Evolutionary conservation across 805 yeast species (phyloP).

Genomic region (Lachancea fermentati): DNA sequence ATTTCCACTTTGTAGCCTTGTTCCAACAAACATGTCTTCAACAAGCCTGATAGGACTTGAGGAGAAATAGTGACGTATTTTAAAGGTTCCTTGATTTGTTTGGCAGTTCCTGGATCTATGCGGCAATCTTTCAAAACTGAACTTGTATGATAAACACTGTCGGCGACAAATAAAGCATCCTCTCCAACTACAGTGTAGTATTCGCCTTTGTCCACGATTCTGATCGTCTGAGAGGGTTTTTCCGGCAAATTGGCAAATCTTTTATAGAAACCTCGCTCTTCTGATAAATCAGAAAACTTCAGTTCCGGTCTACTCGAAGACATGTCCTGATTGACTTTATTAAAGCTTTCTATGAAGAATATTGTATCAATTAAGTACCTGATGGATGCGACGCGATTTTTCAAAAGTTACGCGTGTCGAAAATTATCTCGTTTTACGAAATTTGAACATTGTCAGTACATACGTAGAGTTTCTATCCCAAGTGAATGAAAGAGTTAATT

Average conservation of each 20-base stretch:
- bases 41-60: slow-evolving; percentile 60
- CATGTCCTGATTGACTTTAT: slow-evolving; percentile 13
- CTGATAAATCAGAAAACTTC: slow-evolving; percentile 49
- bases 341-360: no score
- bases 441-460: background rate
- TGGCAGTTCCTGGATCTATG: slow-evolving; percentile 31
- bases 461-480: no score
- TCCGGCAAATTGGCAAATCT: slow-evolving; percentile 45
- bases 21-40: slow-evolving; percentile 63
- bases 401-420: background rate
- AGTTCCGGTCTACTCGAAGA: slow-evolving; percentile 47
- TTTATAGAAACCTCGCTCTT: slow-evolving; percentile 43
- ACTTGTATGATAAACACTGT: slow-evolving; percentile 73
- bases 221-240: slow-evolving; percentile 46
- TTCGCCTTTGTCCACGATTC: slow-evolving; percentile 78
- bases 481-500: background rate
- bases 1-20: slow-evolving; percentile 75
- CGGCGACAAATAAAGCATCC: slow-evolving; percentile 82
- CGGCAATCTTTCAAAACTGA: slow-evolving; percentile 62
- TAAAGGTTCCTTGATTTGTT: slow-evolving; percentile 33
- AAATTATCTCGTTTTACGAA: no score
- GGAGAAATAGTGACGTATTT: slow-evolving; percentile 70
- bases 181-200: slow-evolving; percentile 69
- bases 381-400: background rate
- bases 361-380: no score